A percentile compares a stretch with the other conserved stretches of the same genome.
These are phyloP conservation scores for Dichotomopilus funicola DNA, from an alignment of 2,329 filamentous ascomycete species.

Conservation along the genomic window DNA sequence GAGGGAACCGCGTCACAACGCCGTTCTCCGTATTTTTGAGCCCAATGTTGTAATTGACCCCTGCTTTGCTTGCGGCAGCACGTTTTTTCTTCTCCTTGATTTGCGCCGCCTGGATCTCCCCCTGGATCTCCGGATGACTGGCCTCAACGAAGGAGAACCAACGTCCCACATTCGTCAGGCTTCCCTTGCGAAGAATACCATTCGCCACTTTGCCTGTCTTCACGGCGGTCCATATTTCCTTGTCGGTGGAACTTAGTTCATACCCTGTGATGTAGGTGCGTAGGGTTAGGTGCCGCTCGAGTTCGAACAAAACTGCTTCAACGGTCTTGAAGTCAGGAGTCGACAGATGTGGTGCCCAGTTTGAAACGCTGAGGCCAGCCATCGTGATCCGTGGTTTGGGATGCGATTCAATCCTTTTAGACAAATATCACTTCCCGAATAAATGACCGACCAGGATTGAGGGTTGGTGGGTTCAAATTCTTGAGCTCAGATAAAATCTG, in stretches of 20 bases:
- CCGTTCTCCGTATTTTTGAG: constrained; percentile 6
- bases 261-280: constrained; percentile 3
- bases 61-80: constrained; percentile 7
- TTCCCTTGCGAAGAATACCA: constrained; percentile 1
- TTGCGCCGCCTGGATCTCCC: not conserved
- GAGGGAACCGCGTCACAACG: constrained; percentile 2
- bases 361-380: not conserved
- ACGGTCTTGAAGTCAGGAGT: not conserved
- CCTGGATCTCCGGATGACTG: constrained; percentile 6
- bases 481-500: too few species aligned
- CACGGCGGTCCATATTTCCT: not conserved
- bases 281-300: constrained; percentile 4
- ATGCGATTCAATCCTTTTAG: too few species aligned
- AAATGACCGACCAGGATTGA: too few species aligned
- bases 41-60: constrained; percentile 7
- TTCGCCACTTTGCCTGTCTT: constrained; percentile 1
- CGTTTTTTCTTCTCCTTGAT: constrained; percentile 1
- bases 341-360: not conserved
- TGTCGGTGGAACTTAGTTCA: not conserved
- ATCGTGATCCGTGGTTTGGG: not conserved
- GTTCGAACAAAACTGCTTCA: not conserved
- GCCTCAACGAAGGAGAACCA: constrained; percentile 5
- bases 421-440: too few species aligned
- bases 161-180: not conserved
- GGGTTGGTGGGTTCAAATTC: too few species aligned